These are phyloP conservation scores for Arachnomyces sp. DNA, from an alignment of 2,329 filamentous ascomycete species.

Conservation along the genomic window DNA sequence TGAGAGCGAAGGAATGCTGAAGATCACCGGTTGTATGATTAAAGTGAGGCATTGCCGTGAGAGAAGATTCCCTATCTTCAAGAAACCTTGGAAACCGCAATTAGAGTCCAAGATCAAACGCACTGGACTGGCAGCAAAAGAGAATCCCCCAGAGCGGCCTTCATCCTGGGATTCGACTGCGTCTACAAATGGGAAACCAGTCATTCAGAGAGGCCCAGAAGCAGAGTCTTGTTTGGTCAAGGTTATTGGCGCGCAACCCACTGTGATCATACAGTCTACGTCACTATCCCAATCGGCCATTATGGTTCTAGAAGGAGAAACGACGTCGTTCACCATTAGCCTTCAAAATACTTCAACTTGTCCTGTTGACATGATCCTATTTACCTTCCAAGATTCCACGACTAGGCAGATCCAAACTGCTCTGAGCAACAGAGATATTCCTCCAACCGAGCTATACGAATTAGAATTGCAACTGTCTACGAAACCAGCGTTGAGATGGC, in stretches of 20 bases:
- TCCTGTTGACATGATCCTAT: constrained; percentile 73
- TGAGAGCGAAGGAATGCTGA: constrained; percentile 58
- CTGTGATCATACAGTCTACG: constrained; percentile 66
- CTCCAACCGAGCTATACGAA: constrained; percentile 74
- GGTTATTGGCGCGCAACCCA: constrained; percentile 72
- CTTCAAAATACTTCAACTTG: constrained; percentile 71
- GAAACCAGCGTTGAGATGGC: constrained; percentile 56
- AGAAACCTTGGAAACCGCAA: constrained; percentile 64
- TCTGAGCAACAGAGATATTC: constrained; percentile 66
- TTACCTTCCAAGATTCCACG: constrained; percentile 85
- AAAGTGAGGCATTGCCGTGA: constrained; percentile 76
- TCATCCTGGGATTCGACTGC: constrained; percentile 37
- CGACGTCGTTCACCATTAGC: constrained; percentile 66
- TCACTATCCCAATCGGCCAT: constrained; percentile 76
- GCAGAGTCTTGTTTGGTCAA: constrained; percentile 48
- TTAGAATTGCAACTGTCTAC: constrained; percentile 71
- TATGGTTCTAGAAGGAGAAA: constrained; percentile 90
- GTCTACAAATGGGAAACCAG: constrained; percentile 27
- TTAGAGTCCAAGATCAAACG: constrained; percentile 67
- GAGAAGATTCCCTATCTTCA: constrained; percentile 76
- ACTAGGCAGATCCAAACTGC: constrained; percentile 69
- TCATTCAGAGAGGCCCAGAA: constrained; percentile 28
- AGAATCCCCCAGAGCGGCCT: constrained; percentile 40
- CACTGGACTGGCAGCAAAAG: constrained; percentile 57
- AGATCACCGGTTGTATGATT: constrained; percentile 68